Evolutionary conservation across 2,329 filamentous ascomycete species (phyloP).

Genomic region (Ophiostoma sp.): DNA sequence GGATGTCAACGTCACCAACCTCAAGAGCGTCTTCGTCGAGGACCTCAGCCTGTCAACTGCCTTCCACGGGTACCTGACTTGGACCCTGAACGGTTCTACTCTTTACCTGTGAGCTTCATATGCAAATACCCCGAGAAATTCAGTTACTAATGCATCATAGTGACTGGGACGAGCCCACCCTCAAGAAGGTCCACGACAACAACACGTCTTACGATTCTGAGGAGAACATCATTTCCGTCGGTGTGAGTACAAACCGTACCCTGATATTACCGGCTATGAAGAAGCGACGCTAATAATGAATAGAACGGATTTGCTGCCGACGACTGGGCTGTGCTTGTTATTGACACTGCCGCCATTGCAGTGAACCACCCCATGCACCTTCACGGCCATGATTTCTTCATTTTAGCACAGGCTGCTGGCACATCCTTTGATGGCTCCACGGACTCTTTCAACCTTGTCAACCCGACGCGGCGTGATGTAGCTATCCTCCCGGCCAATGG

Average conservation of each 20-base stretch:
- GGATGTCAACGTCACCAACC: slow-evolving; percentile 36
- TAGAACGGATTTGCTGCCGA: slow-evolving; percentile 9
- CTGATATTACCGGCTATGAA: neutral
- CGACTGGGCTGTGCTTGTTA: slow-evolving; percentile 24
- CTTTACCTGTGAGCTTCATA: neutral
- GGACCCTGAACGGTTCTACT: neutral
- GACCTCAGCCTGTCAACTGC: neutral
- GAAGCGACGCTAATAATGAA: neutral
- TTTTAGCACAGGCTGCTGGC: slow-evolving; percentile 26
- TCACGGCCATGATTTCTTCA: slow-evolving; percentile 31
- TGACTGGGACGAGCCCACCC: slow-evolving; percentile 3
- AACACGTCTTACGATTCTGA: slow-evolving; percentile 14
- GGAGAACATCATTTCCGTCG: slow-evolving; percentile 24
- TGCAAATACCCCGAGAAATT: neutral
- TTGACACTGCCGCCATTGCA: slow-evolving; percentile 21
- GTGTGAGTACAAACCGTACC: slow-evolving; percentile 5
- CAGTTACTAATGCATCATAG: neutral
- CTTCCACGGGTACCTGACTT: slow-evolving; percentile 8
- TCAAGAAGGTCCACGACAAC: slow-evolving; percentile 32
- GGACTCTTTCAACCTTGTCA: slow-evolving; percentile 27
- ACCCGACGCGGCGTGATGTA: slow-evolving; percentile 43
- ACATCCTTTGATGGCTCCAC: slow-evolving; percentile 22
- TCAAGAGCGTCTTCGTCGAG: neutral
- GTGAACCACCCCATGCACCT: slow-evolving; percentile 27
- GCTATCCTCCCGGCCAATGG: slow-evolving; percentile 39